phyloP scores from a whole-genome alignment of 768 basidiomycete species.

The Rhizopogon vulgaris region DNA sequence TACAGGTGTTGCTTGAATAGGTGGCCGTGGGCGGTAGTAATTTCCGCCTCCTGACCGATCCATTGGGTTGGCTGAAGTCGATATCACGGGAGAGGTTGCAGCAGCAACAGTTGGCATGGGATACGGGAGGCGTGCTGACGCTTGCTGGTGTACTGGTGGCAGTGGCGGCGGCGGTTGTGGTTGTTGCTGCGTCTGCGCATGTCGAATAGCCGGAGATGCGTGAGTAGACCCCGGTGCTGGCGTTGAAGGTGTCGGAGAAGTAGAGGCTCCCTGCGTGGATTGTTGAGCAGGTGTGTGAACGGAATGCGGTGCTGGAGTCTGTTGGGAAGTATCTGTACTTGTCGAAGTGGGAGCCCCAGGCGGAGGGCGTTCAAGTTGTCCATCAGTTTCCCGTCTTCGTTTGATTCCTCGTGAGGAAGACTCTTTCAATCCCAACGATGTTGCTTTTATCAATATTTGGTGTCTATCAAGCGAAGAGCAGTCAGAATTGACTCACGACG shows the following conservation, averaged over 20 bases:
- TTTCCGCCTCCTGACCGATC: constrained; percentile 25
- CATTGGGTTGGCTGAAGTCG: constrained; percentile 32
- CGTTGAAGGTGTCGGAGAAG: constrained; percentile 29
- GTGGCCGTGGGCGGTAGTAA: constrained; percentile 52
- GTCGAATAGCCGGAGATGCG: constrained; percentile 29
- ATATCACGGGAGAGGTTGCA: constrained; percentile 51
- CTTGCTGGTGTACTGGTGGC: constrained; percentile 13
- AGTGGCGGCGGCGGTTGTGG: constrained; percentile 7
- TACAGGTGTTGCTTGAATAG: constrained; percentile 16
- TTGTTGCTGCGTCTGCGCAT: constrained; percentile 25
- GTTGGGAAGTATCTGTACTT: constrained; percentile 13
- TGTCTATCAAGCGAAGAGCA: constrained; percentile 40
- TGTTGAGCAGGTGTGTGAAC: constrained; percentile 22
- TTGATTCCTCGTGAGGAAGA: constrained; percentile 61
- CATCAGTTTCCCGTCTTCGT: constrained; percentile 45
- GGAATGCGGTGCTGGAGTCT: constrained; percentile 25
- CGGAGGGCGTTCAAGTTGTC: constrained; percentile 22
- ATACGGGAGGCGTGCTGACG: constrained; percentile 42
- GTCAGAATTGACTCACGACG: not conserved
- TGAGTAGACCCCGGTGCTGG: constrained; percentile 24
- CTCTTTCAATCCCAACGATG: constrained; percentile 70
- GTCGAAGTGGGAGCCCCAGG: constrained; percentile 15
- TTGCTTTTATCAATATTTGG: constrained; percentile 80
- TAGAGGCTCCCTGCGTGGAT: constrained; percentile 20
- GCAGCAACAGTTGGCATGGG: constrained; percentile 72